These are phyloP conservation scores for Phycomyces nitens DNA, from an alignment of 192 early-diverging fungal species.

Conservation along the genomic window DNA sequence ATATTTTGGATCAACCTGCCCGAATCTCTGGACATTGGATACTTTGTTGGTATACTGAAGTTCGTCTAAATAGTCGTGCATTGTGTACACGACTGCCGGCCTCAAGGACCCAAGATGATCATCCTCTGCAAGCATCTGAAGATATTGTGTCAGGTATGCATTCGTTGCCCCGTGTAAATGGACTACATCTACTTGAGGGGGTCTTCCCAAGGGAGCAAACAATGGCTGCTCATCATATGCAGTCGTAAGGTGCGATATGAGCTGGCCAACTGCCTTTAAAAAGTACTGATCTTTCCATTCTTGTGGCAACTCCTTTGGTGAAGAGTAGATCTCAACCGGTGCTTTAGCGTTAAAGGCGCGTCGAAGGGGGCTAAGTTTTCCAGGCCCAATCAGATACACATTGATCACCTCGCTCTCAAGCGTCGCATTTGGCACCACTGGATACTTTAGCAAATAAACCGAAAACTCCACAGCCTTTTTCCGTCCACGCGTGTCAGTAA, in stretches of 20 bases:
- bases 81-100: slow-evolving; percentile 51
- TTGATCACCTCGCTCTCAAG: slow-evolving; percentile 18
- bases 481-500: slow-evolving; percentile 34
- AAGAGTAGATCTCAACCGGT: slow-evolving; percentile 42
- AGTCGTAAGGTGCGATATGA: slow-evolving; percentile 40
- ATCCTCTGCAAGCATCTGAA: slow-evolving; percentile 24
- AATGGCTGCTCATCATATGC: slow-evolving; percentile 44
- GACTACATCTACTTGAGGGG: slow-evolving; percentile 40
- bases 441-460: slow-evolving; percentile 33
- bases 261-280: slow-evolving; percentile 47
- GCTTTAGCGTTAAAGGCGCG: slow-evolving; percentile 39
- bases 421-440: neutral
- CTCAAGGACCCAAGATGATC: slow-evolving; percentile 31
- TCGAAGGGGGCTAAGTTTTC: slow-evolving; percentile 37
- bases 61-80: slow-evolving; percentile 60
- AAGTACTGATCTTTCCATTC: slow-evolving; percentile 61
- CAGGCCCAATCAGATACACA: slow-evolving; percentile 52
- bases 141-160: slow-evolving; percentile 45
- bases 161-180: slow-evolving; percentile 58
- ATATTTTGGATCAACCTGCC: slow-evolving; percentile 36
- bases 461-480: slow-evolving; percentile 31
- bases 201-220: slow-evolving; percentile 33
- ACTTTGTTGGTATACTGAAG: slow-evolving; percentile 50
- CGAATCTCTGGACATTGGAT: slow-evolving; percentile 46
- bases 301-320: slow-evolving; percentile 43